A percentile compares a stretch with the other conserved stretches of the same genome.
These are phyloP conservation scores for Metarhizium rileyi DNA, from an alignment of 2,329 filamentous ascomycete species.

Conservation along the genomic window DNA sequence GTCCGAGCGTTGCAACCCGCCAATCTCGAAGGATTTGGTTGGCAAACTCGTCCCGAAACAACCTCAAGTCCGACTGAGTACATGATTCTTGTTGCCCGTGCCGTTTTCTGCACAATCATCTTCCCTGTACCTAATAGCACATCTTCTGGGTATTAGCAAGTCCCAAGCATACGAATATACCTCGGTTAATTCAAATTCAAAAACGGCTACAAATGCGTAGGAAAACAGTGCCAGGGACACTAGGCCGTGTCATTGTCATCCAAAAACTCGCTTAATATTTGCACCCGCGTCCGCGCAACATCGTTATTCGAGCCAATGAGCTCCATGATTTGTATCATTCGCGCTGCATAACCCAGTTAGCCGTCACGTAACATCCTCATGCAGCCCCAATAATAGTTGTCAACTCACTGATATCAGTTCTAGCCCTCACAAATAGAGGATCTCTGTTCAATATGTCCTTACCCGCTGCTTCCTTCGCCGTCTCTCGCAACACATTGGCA, in stretches of 20 bases:
- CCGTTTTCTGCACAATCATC: neutral
- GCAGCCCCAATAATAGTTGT: neutral
- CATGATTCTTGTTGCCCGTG: neutral
- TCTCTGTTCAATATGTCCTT: conserved; percentile 39
- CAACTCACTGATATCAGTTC: conserved; percentile 49
- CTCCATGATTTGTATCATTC: conserved; percentile 56
- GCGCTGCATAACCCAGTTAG: conserved; percentile 26
- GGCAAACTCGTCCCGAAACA: too few relatives aligned
- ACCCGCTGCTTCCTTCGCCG: conserved; percentile 33
- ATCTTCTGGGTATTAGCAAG: neutral
- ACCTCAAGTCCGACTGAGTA: too few relatives aligned
- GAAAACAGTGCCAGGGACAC: neutral
- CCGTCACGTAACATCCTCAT: neutral
- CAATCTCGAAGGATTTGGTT: too few relatives aligned
- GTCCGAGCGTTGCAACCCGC: too few relatives aligned
- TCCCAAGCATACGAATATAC: neutral
- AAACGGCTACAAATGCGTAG: neutral
- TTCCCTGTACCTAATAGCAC: neutral
- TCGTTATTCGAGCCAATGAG: conserved; percentile 49
- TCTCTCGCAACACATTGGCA: conserved; percentile 47
- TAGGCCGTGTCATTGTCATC: conserved; percentile 4
- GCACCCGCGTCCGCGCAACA: conserved; percentile 48
- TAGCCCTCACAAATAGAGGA: conserved; percentile 49
- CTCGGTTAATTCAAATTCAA: neutral
- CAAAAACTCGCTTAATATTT: conserved; percentile 47